Evolutionary conservation across 768 basidiomycete genomes (phyloP).

Genomic region (Leucocoprinus sp.): DNA sequence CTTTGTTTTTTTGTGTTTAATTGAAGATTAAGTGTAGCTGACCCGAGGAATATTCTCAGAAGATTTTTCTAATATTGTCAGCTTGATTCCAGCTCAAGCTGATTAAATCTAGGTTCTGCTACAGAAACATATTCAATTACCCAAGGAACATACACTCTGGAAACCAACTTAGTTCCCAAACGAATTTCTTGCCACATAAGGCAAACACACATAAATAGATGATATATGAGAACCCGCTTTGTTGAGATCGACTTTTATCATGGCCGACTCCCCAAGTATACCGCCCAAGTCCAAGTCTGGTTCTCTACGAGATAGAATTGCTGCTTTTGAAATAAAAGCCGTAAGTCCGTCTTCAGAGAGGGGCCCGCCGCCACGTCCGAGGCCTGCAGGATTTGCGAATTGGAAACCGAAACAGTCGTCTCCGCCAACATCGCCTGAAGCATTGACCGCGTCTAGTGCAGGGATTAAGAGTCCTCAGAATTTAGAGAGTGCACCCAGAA

Average conservation of each 20-base stretch:
- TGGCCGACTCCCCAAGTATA: constrained; percentile 50
- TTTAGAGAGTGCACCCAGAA: constrained; percentile 13
- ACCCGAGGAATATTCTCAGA: too few relatives aligned
- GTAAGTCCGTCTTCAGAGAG: constrained; percentile 26
- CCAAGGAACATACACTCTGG: too few relatives aligned
- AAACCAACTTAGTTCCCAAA: too few relatives aligned
- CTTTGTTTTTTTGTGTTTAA: too few relatives aligned
- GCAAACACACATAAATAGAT: constrained; percentile 5
- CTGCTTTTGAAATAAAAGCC: constrained; percentile 72
- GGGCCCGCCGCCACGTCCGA: constrained; percentile 51
- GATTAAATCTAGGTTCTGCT: too few relatives aligned
- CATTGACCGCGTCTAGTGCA: constrained; percentile 11
- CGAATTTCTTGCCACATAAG: too few relatives aligned
- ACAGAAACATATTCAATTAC: too few relatives aligned
- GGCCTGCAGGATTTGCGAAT: constrained; percentile 48
- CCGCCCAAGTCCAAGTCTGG: constrained; percentile 62
- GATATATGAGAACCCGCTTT: not conserved
- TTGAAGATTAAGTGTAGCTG: too few relatives aligned
- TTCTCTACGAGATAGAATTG: constrained; percentile 82
- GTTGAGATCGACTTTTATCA: constrained; percentile 17
- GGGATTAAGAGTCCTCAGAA: constrained; percentile 13
- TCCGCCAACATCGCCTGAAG: constrained; percentile 37
- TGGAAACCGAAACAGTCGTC: constrained; percentile 67
- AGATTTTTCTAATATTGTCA: too few relatives aligned
- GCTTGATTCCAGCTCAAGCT: too few relatives aligned